Percentiles rank a stretch among this genome's conserved stretches.
Evolutionary conservation across 495 filamentous ascomycete species (phyloP).

Genomic region (Aspergillus wentii): DNA sequence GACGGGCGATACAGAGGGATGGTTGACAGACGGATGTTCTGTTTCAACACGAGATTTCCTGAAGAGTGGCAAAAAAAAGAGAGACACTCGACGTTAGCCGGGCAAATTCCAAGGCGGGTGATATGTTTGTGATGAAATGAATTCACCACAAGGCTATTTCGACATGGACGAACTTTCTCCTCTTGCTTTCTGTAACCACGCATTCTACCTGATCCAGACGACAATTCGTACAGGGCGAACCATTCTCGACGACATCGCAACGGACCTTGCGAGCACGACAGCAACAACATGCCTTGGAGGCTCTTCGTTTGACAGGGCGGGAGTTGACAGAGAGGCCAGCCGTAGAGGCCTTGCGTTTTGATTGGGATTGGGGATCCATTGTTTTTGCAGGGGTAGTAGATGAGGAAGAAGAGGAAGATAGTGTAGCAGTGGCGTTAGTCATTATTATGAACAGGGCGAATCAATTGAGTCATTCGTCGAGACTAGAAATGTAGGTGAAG

Average conservation of each 20-base stretch:
- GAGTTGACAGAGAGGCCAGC: conserved; percentile 34
- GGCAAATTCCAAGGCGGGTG: no score
- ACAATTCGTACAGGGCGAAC: conserved; percentile 86
- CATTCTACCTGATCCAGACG: conserved; percentile 84
- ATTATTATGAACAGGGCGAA: conserved; percentile 15
- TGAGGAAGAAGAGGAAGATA: no score
- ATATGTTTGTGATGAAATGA: conserved; percentile 3
- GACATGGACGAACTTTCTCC: conserved; percentile 57
- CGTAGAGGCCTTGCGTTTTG: conserved; percentile 40
- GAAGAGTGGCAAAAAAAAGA: conserved; percentile 9
- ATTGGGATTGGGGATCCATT: conserved; percentile 16
- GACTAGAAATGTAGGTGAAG: not conserved
- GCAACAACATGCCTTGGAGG: conserved; percentile 81
- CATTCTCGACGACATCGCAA: conserved; percentile 87
- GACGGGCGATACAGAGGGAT: conserved; percentile 30
- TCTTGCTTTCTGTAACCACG: conserved; percentile 83
- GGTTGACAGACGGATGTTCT: conserved; percentile 23
- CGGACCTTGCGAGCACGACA: conserved; percentile 88
- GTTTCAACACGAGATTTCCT: conserved; percentile 43
- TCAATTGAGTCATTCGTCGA: conserved; percentile 13
- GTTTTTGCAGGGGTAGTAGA: no score
- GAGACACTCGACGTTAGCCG: conserved; percentile 15
- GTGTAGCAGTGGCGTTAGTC: conserved; percentile 21
- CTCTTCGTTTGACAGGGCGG: conserved; percentile 71
- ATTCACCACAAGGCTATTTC: conserved; percentile 4